These are phyloP conservation scores for Infundibulicybe gibba DNA, from an alignment of 768 basidiomycete species.

Conservation along the genomic window DNA sequence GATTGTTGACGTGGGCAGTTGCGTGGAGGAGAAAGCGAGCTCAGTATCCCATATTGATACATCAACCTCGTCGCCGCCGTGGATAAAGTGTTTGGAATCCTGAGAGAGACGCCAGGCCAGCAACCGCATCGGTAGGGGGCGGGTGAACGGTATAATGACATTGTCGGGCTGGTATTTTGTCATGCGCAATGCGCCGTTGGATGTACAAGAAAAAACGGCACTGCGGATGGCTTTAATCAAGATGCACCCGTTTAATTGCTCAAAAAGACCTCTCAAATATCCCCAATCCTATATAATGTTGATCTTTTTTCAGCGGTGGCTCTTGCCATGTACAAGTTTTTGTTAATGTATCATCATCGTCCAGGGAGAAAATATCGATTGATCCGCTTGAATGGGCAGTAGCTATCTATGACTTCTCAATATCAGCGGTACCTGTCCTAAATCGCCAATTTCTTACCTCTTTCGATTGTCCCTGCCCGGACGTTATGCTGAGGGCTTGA, in stretches of 20 bases:
- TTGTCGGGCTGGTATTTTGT: conserved; percentile 23
- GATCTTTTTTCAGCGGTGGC: conserved; percentile 45
- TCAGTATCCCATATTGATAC: conserved; percentile 79
- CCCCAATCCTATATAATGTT: conserved; percentile 62
- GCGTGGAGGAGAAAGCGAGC: conserved; percentile 36
- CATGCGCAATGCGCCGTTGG: conserved; percentile 67
- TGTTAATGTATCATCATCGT: conserved; percentile 37
- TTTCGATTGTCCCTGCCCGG: conserved; percentile 20
- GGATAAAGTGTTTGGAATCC: conserved; percentile 58
- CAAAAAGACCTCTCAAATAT: conserved; percentile 43
- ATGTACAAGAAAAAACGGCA: conserved; percentile 65
- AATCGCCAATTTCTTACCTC: conserved; percentile 24
- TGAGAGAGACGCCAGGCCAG: conserved; percentile 59
- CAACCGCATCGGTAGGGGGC: conserved; percentile 64
- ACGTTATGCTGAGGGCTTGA: conserved; percentile 26
- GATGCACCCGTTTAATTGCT: neutral
- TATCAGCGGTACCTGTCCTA: neutral
- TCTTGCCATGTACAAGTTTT: conserved; percentile 59
- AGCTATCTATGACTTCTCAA: conserved; percentile 55
- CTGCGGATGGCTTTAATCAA: conserved; percentile 20
- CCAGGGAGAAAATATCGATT: conserved; percentile 37
- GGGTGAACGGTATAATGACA: conserved; percentile 16
- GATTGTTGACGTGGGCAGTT: conserved; percentile 13
- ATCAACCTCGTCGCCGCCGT: conserved; percentile 86
- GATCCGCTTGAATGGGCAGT: conserved; percentile 64